phyloP scores from a whole-genome alignment of 208 protist species.

The Leishmania lainsoni region DNA sequence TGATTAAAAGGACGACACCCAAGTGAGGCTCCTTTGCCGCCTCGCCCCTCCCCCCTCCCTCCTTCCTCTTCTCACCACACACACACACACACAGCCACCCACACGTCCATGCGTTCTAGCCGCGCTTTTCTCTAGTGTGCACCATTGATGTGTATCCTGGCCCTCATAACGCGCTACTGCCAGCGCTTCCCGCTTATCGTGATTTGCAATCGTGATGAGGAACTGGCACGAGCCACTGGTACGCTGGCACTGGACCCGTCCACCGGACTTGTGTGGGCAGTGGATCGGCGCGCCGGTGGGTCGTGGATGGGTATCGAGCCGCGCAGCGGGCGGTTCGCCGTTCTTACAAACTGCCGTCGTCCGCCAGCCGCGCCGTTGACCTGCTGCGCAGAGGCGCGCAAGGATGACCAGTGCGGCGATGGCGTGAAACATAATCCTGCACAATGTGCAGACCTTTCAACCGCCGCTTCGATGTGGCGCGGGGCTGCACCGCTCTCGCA shows the following conservation, averaged over 20 bases:
- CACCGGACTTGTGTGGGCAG: constrained; percentile 49
- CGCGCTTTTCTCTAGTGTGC: neutral
- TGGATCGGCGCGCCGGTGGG: constrained; percentile 52
- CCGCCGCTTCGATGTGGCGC: constrained; percentile 20
- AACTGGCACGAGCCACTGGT: constrained; percentile 42
- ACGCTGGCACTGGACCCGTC: constrained; percentile 31
- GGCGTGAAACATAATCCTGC: neutral
- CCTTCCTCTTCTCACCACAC: neutral
- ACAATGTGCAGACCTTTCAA: neutral
- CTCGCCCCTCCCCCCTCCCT: no score
- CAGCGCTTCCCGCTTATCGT: constrained; percentile 63
- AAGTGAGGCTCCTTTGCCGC: neutral
- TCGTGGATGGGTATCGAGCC: constrained; percentile 75
- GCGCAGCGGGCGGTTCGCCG: constrained; percentile 47
- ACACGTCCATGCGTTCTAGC: neutral
- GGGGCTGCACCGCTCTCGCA: constrained; percentile 57
- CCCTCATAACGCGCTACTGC: constrained; percentile 50
- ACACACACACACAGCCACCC: neutral
- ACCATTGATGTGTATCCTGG: constrained; percentile 60
- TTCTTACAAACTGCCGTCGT: constrained; percentile 64
- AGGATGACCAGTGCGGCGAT: neutral
- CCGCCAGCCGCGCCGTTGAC: constrained; percentile 43
- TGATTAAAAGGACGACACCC: neutral
- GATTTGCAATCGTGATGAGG: constrained; percentile 67
- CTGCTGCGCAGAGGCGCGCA: no score